Percentiles rank a stretch among this genome's conserved stretches.
Conservation (phyloP, 768 basidiomycete species). For the Leccinellum luteum region DNA sequence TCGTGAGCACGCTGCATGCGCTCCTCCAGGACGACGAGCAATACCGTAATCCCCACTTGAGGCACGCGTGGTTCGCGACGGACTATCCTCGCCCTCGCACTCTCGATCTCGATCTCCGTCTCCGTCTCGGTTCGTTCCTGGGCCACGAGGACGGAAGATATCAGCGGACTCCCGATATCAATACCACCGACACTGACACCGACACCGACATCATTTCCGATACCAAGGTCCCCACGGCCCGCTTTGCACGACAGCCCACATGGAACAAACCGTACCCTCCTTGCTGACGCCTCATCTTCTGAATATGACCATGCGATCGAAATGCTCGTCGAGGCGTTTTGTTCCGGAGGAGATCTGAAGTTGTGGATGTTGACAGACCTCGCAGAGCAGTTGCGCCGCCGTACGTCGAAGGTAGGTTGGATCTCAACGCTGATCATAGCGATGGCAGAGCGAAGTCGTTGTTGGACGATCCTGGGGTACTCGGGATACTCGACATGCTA, state of each 20-base stretch:
- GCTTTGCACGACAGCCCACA: background rate
- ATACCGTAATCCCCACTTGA: slow-evolving; percentile 19
- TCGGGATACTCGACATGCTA: slow-evolving; percentile 57
- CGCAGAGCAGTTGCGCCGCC: slow-evolving; percentile 31
- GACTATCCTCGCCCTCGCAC: slow-evolving; percentile 41
- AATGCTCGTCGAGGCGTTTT: slow-evolving; percentile 44
- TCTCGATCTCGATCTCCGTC: background rate
- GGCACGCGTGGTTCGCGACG: slow-evolving; percentile 54
- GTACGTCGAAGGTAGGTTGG: slow-evolving; percentile 20
- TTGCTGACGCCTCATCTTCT: slow-evolving; percentile 31
- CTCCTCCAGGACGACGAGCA: slow-evolving; percentile 34
- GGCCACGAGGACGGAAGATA: background rate
- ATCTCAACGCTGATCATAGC: slow-evolving; percentile 14
- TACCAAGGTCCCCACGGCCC: background rate
- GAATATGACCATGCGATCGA: slow-evolving; percentile 46
- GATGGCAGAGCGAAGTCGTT: slow-evolving; percentile 11
- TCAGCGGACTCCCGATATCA: background rate
- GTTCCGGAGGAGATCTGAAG: slow-evolving; percentile 36
- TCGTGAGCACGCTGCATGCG: slow-evolving; percentile 42
- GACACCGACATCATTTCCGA: background rate
- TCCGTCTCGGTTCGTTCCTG: background rate
- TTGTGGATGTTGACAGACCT: slow-evolving; percentile 45
- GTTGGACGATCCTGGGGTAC: slow-evolving; percentile 47
- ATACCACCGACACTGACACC: background rate
- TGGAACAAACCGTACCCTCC: slow-evolving; percentile 43